Conservation (phyloP, 805 yeast species). For the Pichia nanzhaoensis region DNA sequence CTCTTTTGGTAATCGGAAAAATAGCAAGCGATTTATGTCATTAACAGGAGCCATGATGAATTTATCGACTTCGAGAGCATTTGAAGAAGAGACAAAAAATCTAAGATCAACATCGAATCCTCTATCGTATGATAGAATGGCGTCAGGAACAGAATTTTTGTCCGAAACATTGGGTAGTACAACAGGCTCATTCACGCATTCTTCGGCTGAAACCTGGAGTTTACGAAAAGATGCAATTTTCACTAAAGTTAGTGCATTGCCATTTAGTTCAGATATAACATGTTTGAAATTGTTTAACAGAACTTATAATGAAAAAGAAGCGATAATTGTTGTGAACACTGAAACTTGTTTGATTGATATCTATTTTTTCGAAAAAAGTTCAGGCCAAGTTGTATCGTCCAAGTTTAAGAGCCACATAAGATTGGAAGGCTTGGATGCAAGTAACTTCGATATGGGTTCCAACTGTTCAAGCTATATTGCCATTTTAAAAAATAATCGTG, state of each 20-base stretch:
- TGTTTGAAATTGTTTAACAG: conserved; percentile 34
- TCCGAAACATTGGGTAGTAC: conserved; percentile 23
- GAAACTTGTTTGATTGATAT: conserved; percentile 39
- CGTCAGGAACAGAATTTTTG: conserved; percentile 32
- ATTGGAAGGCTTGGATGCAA: conserved; percentile 32
- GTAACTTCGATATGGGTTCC: conserved; percentile 29
- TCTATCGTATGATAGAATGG: conserved; percentile 39
- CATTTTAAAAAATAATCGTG: conserved; percentile 32
- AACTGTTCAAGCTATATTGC: conserved; percentile 40
- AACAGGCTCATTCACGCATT: conserved; percentile 14
- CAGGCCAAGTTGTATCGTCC: conserved; percentile 25
- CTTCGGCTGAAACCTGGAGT: conserved; percentile 27
- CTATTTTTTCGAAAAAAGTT: conserved; percentile 39
- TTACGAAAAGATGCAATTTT: conserved; percentile 65
- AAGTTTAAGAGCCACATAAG: conserved; percentile 18
- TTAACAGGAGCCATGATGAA: conserved; percentile 20
- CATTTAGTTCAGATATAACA: conserved; percentile 27
- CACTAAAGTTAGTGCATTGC: conserved; percentile 46
- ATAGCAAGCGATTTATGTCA: conserved; percentile 23
- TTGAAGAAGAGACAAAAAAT: conserved; percentile 33
- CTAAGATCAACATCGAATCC: conserved; percentile 34
- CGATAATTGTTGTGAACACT: conserved; percentile 47
- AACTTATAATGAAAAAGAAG: conserved; percentile 51
- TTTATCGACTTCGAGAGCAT: conserved; percentile 37
- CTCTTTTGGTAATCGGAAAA: conserved; percentile 17